Conservation (phyloP, 495 filamentous ascomycete species). For the Penicillium maclennaniae region DNA sequence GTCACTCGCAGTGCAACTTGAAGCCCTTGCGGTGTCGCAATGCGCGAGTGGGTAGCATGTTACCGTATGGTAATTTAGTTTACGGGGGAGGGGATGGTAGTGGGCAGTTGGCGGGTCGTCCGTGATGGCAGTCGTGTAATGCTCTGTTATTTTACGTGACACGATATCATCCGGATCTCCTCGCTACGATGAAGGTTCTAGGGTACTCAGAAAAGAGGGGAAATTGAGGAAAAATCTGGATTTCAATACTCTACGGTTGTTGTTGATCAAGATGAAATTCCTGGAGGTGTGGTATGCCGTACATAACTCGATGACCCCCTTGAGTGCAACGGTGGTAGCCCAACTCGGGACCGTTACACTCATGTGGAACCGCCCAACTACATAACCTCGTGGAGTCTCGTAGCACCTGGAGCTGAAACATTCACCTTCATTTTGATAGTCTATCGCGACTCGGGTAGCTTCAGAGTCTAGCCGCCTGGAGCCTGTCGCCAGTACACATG, state of each 20-base stretch:
- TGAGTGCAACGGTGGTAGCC: conserved; percentile 47
- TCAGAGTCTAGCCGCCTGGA: no score
- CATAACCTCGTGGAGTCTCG: conserved; percentile 13
- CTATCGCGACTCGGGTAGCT: no score
- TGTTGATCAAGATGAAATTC: conserved; percentile 7
- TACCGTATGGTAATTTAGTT: not conserved
- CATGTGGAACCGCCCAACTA: conserved; percentile 19
- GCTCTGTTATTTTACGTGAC: not conserved
- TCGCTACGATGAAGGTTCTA: no score
- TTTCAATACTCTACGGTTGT: not conserved
- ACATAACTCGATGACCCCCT: conserved; percentile 29
- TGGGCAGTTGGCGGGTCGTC: no score
- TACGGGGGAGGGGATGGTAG: not conserved
- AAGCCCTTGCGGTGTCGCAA: conserved; percentile 30
- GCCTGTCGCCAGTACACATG: not conserved
- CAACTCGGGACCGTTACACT: conserved; percentile 38
- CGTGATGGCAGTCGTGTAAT: not conserved
- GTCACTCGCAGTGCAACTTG: conserved; percentile 27
- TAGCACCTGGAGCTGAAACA: not conserved
- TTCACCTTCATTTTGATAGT: not conserved
- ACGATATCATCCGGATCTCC: no score
- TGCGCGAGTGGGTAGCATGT: conserved; percentile 4
- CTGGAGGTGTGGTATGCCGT: conserved; percentile 21
- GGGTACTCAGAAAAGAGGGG: no score
- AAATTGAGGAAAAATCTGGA: no score